These are phyloP conservation scores for Lactifluus echinatus DNA, from an alignment of 768 basidiomycete species.

Conservation along the genomic window DNA sequence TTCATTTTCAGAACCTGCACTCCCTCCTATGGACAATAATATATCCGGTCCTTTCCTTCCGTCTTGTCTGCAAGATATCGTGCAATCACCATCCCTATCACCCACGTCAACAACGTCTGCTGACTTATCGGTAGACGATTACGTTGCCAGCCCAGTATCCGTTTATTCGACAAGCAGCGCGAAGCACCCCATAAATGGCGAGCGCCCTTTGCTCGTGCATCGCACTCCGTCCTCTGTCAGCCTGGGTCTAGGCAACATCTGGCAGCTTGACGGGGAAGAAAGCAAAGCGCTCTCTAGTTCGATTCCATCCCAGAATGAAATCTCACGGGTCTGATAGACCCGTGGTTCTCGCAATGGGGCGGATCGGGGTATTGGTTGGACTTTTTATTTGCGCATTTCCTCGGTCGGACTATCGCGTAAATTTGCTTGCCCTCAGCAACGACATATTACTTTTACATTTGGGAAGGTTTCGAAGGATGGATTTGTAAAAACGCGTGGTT, in stretches of 20 bases:
- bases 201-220: constrained; percentile 8
- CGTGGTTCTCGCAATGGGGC: background rate
- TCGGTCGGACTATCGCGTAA: background rate
- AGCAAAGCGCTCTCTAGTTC: constrained; percentile 25
- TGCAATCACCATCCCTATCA: constrained; percentile 52
- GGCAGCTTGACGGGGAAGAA: constrained; percentile 68
- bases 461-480: constrained; percentile 16
- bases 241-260: constrained; percentile 47
- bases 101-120: constrained; percentile 52
- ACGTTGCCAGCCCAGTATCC: constrained; percentile 20
- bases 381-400: background rate
- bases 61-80: constrained; percentile 67
- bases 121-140: constrained; percentile 56
- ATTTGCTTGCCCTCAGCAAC: background rate
- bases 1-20: constrained; percentile 25
- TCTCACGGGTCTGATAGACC: constrained; percentile 1
- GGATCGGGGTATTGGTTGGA: background rate
- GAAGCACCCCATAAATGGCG: constrained; percentile 15
- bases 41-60: constrained; percentile 48
- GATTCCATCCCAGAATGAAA: constrained; percentile 2
- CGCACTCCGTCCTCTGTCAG: constrained; percentile 21
- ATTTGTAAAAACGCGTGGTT: constrained; percentile 4
- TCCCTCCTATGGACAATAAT: constrained; percentile 21
- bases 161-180: constrained; percentile 9
- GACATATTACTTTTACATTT: constrained; percentile 10